Evolutionary conservation across 1,139 yeast genomes (phyloP), one percentile per base, ranked within the genome.

Genomic region (Candida labiduridarum): DNA sequence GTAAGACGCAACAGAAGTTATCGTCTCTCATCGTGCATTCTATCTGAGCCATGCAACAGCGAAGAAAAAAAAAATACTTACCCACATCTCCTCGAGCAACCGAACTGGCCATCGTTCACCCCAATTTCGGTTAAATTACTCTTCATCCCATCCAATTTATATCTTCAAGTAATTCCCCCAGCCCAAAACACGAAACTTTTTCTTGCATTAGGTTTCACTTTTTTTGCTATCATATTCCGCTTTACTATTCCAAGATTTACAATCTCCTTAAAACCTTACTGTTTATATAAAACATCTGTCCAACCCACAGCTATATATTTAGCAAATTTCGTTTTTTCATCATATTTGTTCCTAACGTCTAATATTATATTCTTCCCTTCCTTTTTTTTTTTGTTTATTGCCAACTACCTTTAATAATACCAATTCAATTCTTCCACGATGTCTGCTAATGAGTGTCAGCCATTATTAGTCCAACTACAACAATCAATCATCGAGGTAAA

Each of bases 401-500:
- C 36, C 34, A 31, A 34, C 11, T 16, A 4, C 9, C 10, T 16
- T 34, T 34, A 34, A 34, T 34, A 14, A 34, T 36, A 36, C 43
- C 39, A n/a, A 33, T 29, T 43, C 22, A 22, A 15, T 43, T 43
- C 39, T 22, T 25, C 22, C 14, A 43, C 29, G 11, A 47, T 47
- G 18, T 27, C 30, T 9, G 29, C 7, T 35, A 35, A 35, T n/a
- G 41, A 38, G 15, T 49, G 54, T 11, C 40, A 45, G 12, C 42
- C 44, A n/a, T 41, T 53, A 44, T 53, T 62, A 19, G 41, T 54
- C 25, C 51, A 56, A 15, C 55, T 61, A 6, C 53, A 66, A 40
- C 57, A 53, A 18, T 49, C 64, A 19, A 76, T 70, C 52, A 64
- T 59, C 40, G 59, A 52, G 40, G 69, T 71, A 48, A 71, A 71